A percentile compares a stretch with the other conserved stretches of the same genome.
phyloP scores from a whole-genome alignment of 768 basidiomycete genomes.

The Calocera viscosa region DNA sequence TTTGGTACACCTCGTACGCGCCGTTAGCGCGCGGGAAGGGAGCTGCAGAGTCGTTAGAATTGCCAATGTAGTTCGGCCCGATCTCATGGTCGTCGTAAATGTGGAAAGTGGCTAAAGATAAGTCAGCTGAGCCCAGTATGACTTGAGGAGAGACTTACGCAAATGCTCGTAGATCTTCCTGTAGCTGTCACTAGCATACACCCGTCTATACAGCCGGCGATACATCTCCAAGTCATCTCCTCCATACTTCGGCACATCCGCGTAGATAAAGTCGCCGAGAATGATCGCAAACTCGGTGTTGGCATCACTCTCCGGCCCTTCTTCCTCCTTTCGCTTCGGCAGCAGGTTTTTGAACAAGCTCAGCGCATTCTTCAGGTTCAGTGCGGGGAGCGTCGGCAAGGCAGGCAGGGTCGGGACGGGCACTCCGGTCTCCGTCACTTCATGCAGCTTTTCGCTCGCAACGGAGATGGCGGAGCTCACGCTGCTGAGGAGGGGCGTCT shows the following conservation, averaged over 20 bases:
- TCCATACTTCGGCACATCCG: constrained; percentile 52
- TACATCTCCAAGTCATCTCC: constrained; percentile 48
- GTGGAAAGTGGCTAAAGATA: constrained; percentile 45
- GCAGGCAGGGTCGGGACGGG: not conserved
- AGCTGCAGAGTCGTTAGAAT: constrained; percentile 38
- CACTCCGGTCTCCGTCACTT: not conserved
- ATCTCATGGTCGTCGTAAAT: constrained; percentile 70
- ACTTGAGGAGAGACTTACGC: constrained; percentile 36
- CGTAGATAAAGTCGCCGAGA: constrained; percentile 66
- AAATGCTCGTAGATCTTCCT: constrained; percentile 54
- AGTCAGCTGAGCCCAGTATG: constrained; percentile 4
- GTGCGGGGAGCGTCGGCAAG: not conserved
- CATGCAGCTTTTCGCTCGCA: not conserved
- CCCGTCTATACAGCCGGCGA: constrained; percentile 51
- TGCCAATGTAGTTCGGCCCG: constrained; percentile 54
- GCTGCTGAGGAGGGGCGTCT: not conserved
- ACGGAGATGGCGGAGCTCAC: not conserved
- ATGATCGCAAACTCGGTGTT: constrained; percentile 50
- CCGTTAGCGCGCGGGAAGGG: constrained; percentile 47
- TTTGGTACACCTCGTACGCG: constrained; percentile 53
- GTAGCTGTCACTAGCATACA: constrained; percentile 52
- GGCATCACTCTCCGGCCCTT: constrained; percentile 9
- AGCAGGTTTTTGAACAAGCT: not conserved
- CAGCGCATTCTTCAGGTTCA: not conserved
- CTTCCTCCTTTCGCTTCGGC: not conserved